These are phyloP conservation scores for Peterozyma toletana DNA, from an alignment of 805 yeast species.

Conservation along the genomic window DNA sequence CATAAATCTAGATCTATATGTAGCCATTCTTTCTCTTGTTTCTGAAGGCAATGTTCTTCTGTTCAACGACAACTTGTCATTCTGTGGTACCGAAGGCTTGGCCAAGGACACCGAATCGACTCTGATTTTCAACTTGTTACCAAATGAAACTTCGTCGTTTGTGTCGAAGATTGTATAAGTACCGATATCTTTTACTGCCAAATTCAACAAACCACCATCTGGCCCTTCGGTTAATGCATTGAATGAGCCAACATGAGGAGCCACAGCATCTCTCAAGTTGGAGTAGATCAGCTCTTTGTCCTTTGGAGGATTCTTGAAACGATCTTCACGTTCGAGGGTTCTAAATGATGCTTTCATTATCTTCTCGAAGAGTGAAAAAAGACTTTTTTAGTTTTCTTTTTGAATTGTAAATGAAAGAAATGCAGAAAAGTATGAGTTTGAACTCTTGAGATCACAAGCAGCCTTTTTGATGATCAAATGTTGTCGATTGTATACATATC, in stretches of 20 bases:
- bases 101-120: slow-evolving; percentile 87
- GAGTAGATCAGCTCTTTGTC: slow-evolving; percentile 73
- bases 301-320: slow-evolving; percentile 85
- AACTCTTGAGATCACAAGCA: too few relatives aligned
- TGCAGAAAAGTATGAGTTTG: too few relatives aligned
- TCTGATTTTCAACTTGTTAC: slow-evolving; percentile 79
- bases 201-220: slow-evolving; percentile 75
- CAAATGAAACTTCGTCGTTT: slow-evolving; percentile 56
- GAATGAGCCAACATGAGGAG: slow-evolving; percentile 94
- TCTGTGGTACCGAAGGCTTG: slow-evolving; percentile 68
- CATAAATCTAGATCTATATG: slow-evolving; percentile 74
- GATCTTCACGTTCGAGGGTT: slow-evolving; percentile 81
- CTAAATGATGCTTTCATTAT: slow-evolving; percentile 52
- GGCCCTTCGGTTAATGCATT: slow-evolving; percentile 90
- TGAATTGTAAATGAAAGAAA: too few relatives aligned
- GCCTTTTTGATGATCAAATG: too few relatives aligned
- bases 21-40: slow-evolving; percentile 82
- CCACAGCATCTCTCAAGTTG: slow-evolving; percentile 78
- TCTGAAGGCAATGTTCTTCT: slow-evolving; percentile 79
- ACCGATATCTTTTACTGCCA: slow-evolving; percentile 87
- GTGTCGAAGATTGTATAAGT: slow-evolving; percentile 80
- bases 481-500: too few relatives aligned
- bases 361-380: background rate
- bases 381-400: background rate
- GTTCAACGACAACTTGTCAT: slow-evolving; percentile 68